Conservation (phyloP, 768 basidiomycete genomes). For the Pleurotus tuoliensis region DNA sequence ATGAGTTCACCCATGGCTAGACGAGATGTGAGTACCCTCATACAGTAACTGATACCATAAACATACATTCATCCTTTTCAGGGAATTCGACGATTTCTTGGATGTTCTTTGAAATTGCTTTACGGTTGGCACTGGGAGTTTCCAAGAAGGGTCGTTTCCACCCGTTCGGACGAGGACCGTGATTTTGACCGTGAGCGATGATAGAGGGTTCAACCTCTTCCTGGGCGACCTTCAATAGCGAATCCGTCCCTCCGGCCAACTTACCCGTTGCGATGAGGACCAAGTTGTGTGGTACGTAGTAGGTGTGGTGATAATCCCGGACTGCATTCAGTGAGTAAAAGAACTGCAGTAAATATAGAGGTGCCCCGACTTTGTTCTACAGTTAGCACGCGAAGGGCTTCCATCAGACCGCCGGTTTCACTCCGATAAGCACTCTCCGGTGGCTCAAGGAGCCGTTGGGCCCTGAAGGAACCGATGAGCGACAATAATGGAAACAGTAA, state of each 20-base stretch:
- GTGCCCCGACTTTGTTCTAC: conserved; percentile 76
- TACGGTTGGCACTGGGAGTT: conserved; percentile 67
- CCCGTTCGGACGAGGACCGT: conserved; percentile 65
- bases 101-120: conserved; percentile 44
- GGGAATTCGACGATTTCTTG: conserved; percentile 85
- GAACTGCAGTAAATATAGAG: neutral
- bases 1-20: conserved; percentile 75
- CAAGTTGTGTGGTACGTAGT: conserved; percentile 93
- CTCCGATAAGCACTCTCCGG: conserved; percentile 85
- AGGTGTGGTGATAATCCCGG: conserved; percentile 79
- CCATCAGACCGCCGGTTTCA: conserved; percentile 96
- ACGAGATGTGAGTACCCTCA: neutral
- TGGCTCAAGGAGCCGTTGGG: conserved; percentile 80
- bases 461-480: conserved; percentile 34
- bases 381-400: conserved; percentile 78
- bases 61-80: conserved; percentile 86
- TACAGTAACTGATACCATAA: neutral
- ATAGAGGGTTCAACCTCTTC: conserved; percentile 80
- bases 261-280: conserved; percentile 88
- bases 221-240: conserved; percentile 80
- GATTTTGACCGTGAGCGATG: conserved; percentile 66
- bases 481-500: neutral
- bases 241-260: conserved; percentile 67
- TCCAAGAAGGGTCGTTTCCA: conserved; percentile 97
- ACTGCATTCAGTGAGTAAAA: conserved; percentile 44